phyloP scores from a whole-genome alignment of 202 grass and related monocot species.

The Saccharum hybrid region DNA sequence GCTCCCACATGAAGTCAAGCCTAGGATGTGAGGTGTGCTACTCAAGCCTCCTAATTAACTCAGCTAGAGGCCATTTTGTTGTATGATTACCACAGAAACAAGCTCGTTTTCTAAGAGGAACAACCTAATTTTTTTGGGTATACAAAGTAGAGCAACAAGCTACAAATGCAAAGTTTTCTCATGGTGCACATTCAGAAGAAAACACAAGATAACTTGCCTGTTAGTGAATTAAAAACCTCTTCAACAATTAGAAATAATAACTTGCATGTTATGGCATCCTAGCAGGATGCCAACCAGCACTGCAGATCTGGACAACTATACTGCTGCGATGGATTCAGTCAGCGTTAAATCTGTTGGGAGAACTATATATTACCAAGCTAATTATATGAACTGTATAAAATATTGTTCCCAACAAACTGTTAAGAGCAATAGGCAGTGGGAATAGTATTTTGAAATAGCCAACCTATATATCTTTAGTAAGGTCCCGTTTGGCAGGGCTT shows the following conservation, averaged over 20 bases:
- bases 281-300: not conserved
- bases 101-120: no score
- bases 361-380: not conserved
- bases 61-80: no score
- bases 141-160: no score
- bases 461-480: no score
- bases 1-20: no score
- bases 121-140: no score
- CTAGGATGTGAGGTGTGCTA: no score
- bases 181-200: not conserved
- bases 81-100: no score
- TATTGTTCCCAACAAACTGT: not conserved
- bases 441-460: not conserved
- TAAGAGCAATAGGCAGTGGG: not conserved
- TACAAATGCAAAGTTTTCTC: not conserved
- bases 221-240: not conserved
- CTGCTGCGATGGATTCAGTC: not conserved
- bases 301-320: not conserved
- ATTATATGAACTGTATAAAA: not conserved
- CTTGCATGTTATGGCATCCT: no score
- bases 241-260: not conserved
- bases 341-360: not conserved
- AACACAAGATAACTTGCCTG: not conserved
- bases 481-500: no score
- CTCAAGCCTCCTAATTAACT: no score